Base-by-base conservation (phyloP, 176 grass and related monocot species). In the Elymus sibiricus region DNA sequence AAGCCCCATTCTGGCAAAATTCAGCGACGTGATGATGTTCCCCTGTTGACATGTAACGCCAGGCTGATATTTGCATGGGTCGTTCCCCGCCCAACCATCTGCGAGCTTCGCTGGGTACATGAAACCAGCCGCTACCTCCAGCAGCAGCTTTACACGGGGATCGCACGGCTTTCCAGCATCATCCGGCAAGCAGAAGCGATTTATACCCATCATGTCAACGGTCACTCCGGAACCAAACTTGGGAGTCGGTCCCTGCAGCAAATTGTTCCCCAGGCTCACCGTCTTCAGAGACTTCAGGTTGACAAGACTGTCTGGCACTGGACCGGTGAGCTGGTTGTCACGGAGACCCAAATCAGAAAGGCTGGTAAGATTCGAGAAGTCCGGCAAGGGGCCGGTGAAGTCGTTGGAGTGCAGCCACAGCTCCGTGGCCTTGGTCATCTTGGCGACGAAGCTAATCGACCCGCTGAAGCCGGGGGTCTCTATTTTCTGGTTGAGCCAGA, bases 321-420 rank as follows among this genome's bases (percentile, higher is more conserved):
- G 78, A 7, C 95, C 95, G 4, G 91, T 95, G 75, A 98, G 69
- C 65, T 87, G 25, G 76, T 98, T 98, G 77, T 98, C 95, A 6
- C 95, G 88, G 58, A 98, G 86, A 16, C 87, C 25, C 82, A 98
- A 81, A 68, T 93, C 93, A 26, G 6, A 43, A 2, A 95, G 85
- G 43, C 14, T 44, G 28, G 12, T 22, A 9, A 98, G 82, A 11
- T 16, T 17, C 1, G 89, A 62, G 79, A 95, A 98, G 53, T 95
- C 89, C 5, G 95, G 95, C 58, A 98, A 76, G 17, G 93, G 85
- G 5, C 95, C 95, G 1, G 91, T 80, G 81, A 98, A 98, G 40
- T 46, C 21, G 34, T 98, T 98, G 28, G 83, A 89, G 27, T 98
- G 95, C 46, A 98, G 86, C 95, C 95, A 98, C 19, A 98, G 87